Base-by-base conservation (phyloP, 1,284 basidiomycete genomes). In the Pascua sp. region DNA sequence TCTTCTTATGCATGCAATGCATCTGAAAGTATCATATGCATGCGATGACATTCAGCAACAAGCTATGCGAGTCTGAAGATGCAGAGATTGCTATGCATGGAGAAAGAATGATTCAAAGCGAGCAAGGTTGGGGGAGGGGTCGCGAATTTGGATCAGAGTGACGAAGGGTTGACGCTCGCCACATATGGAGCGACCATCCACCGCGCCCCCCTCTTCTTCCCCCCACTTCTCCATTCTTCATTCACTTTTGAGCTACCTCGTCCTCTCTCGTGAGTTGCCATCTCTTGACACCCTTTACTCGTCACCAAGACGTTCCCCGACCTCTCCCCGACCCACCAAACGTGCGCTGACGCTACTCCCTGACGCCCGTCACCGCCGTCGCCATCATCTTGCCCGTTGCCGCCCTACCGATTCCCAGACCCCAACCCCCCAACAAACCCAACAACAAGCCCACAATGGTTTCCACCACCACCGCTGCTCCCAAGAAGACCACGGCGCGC, bases 401-500 rank as follows among this genome's bases (percentile, higher is more conserved):
- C 38, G 11, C 13, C 32, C 12, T n/a, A 10, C 41, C 44, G 43
- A 50, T 57, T 39, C 16, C 48, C 39, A 40, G 44, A 32, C 41
- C 42, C 40, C 38, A 18, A 37, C n/a, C 17, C 42, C 39, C 42
- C 53, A 32, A 47, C 49, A 53, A 47, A 47, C 38, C 38, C 8
- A 17, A 42, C 57, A 51, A 51, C 49, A 32, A 7, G 51, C 17
- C 55, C 46, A 71, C 66, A 64, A 77, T 75, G 74, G 69, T 66
- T 60, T 60, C 75, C 53, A 66, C 68, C 53, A 61, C 67, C 59
- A 39, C 66, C 40, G 55, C 62, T 53, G 38, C 53, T 17, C 44
- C 67, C 56, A 76, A 75, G 69, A 74, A 71, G 64, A 63, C 71
- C 54, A 53, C 75, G 16, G 59, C 69, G 42, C 67, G 68, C 62